phyloP scores from a whole-genome alignment of 2,329 filamentous ascomycete genomes.

The Colletotrichum lupini region DNA sequence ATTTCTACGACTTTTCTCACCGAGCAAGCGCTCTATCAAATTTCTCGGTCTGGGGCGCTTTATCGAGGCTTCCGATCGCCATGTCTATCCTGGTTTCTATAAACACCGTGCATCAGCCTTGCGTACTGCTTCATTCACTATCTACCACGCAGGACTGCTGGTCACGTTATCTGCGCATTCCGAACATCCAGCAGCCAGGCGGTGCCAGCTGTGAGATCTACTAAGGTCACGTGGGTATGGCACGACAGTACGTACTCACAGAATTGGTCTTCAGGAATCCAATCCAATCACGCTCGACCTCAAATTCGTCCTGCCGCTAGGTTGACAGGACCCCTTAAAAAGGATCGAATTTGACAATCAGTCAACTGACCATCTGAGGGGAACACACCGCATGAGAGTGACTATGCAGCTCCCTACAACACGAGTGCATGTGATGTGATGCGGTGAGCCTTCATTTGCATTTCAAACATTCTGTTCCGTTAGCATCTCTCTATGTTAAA shows the following conservation, averaged over 20 bases:
- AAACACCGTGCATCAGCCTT: not conserved
- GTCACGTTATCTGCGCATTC: no score
- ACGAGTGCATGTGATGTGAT: not conserved
- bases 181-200: no score
- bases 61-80: not conserved
- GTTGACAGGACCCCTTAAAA: slow-evolving; percentile 16
- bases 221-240: no score
- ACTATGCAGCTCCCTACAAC: not conserved
- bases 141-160: no score
- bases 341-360: not conserved
- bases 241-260: no score
- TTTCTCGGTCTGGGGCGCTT: not conserved
- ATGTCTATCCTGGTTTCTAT: not conserved
- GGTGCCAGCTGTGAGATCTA: no score
- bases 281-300: no score
- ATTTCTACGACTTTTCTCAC: not conserved
- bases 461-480: not conserved
- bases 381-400: not conserved
- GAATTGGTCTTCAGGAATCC: no score
- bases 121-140: not conserved
- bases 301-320: no score
- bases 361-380: slow-evolving; percentile 19
- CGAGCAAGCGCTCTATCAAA: not conserved
- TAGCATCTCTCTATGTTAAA: not conserved
- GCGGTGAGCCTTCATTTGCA: not conserved